These are phyloP conservation scores for Phytophthora idaei DNA, from an alignment of 352 stramenopile genomes.

Conservation along the genomic window DNA sequence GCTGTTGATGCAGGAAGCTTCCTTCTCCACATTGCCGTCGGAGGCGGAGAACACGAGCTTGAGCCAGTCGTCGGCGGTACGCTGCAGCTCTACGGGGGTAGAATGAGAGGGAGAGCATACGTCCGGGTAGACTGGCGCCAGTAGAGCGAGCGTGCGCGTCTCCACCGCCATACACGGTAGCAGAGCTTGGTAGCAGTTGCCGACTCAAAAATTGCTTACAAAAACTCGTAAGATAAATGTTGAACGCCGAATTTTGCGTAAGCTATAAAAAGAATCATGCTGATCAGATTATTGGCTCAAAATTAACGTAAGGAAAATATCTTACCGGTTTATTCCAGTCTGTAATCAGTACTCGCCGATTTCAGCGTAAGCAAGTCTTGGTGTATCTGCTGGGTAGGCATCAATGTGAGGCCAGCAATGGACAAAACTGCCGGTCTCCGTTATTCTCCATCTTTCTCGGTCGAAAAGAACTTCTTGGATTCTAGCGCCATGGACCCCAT, in stretches of 20 bases:
- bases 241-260: neutral
- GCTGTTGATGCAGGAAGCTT: slow-evolving; percentile 48
- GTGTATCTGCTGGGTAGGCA: no score
- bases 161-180: slow-evolving; percentile 1
- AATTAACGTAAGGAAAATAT: no score
- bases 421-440: neutral
- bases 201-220: neutral
- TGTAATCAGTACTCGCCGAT: slow-evolving; percentile 45
- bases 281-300: no score
- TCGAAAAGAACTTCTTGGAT: slow-evolving; percentile 2
- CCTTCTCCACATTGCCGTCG: slow-evolving; percentile 28
- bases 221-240: neutral
- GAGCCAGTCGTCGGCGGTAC: slow-evolving; percentile 35
- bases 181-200: no score
- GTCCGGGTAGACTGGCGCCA: slow-evolving; percentile 36
- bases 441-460: slow-evolving; percentile 13
- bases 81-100: slow-evolving; percentile 29
- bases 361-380: slow-evolving; percentile 22
- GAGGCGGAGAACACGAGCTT: slow-evolving; percentile 39
- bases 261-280: no score
- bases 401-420: no score
- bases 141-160: slow-evolving; percentile 25
- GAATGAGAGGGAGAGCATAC: neutral
- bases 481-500: slow-evolving; percentile 60
- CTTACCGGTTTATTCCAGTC: neutral